A percentile compares a stretch with the other conserved stretches of the same genome.
Evolutionary conservation across 352 stramenopile species (phyloP).

Genomic region (Blastocystis sp.): DNA sequence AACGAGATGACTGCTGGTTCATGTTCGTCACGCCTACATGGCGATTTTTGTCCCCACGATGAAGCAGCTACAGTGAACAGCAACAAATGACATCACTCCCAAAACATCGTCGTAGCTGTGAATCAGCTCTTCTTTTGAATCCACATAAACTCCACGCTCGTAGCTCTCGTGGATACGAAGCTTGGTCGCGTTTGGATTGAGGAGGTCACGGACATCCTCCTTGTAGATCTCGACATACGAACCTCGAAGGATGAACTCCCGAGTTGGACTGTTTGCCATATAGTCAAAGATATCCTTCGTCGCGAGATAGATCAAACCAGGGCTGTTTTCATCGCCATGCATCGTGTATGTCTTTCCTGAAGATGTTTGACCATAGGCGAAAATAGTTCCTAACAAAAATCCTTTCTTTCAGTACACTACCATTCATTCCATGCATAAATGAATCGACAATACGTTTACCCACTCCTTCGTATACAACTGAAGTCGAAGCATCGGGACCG

Average conservation of each 20-base stretch:
- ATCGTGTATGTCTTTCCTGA: conserved; percentile 93
- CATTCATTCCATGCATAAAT: conserved; percentile 65
- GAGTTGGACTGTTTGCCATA: conserved; percentile 26
- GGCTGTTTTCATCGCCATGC: conserved; percentile 72
- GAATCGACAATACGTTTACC: conserved; percentile 64
- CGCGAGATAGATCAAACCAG: conserved; percentile 39
- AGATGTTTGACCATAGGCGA: conserved; percentile 90
- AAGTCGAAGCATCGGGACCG: conserved; percentile 59
- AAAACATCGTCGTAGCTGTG: conserved; percentile 80
- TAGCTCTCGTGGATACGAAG: conserved; percentile 86
- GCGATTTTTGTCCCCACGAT: conserved; percentile 86
- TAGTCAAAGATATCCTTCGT: conserved; percentile 56
- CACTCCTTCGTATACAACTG: conserved; percentile 63
- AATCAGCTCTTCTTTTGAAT: conserved; percentile 87
- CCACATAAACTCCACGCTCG: conserved; percentile 89
- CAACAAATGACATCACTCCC: background rate
- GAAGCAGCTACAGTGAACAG: conserved; percentile 71
- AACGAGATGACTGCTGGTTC: conserved; percentile 92
- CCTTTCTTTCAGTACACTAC: background rate
- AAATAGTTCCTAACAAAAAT: conserved; percentile 69
- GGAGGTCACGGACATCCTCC: conserved; percentile 90
- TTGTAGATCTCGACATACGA: conserved; percentile 99
- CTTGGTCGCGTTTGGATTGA: conserved; percentile 70
- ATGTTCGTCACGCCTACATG: conserved; percentile 88
- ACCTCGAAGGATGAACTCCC: conserved; percentile 87